Percentiles rank a stretch among this genome's conserved stretches.
Conservation (phyloP, 2,329 filamentous ascomycete genomes). For the Sphaceloma murrayae region DNA sequence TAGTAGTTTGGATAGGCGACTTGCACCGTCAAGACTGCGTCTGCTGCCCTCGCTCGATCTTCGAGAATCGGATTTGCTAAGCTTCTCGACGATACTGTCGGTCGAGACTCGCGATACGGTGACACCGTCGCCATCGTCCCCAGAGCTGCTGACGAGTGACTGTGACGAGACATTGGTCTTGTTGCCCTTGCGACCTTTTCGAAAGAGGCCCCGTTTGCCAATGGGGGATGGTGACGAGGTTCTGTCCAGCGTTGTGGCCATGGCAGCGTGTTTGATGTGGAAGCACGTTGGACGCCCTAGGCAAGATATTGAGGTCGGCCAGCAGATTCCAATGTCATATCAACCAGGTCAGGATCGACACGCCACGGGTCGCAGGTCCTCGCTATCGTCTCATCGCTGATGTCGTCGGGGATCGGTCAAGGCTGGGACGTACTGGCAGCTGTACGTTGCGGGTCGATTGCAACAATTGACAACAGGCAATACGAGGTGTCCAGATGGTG, state of each 20-base stretch:
- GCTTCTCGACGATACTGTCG: constrained; percentile 34
- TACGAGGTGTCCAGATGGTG: too few species aligned
- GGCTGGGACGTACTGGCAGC: too few species aligned
- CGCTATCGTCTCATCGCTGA: too few species aligned
- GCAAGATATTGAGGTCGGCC: too few species aligned
- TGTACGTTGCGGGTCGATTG: too few species aligned
- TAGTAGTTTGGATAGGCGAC: constrained; percentile 45
- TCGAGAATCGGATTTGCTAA: constrained; percentile 29
- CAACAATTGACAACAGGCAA: too few species aligned
- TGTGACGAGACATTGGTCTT: constrained; percentile 24
- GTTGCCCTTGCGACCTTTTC: constrained; percentile 24
- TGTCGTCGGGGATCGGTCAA: too few species aligned
- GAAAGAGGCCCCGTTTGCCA: constrained; percentile 23
- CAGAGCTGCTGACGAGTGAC: constrained; percentile 24
- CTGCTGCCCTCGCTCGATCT: constrained; percentile 32
- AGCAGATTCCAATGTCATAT: too few species aligned
- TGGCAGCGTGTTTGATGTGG: too few species aligned
- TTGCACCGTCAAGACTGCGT: constrained; percentile 33
- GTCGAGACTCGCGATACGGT: constrained; percentile 27
- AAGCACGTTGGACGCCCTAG: too few species aligned
- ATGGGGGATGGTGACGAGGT: constrained; percentile 22
- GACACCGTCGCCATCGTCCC: constrained; percentile 23
- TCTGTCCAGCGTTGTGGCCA: neutral
- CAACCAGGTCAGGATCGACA: too few species aligned
- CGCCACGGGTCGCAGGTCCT: too few species aligned